Conservation (phyloP, 176 grass and related monocot genomes). For the Rhynchospora tenuis region DNA sequence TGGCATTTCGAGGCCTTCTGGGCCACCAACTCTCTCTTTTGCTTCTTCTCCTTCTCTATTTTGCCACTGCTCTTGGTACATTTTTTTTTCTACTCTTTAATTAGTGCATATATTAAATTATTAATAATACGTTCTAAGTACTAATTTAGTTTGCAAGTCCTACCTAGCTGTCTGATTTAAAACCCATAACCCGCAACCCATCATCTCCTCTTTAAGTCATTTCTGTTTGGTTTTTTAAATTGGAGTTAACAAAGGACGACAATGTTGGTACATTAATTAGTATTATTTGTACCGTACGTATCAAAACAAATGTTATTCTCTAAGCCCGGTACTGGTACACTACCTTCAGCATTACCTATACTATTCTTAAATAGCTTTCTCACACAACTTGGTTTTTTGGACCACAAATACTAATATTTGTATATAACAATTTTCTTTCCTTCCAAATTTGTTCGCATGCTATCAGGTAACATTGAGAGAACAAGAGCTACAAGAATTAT, state of each 20-base stretch:
- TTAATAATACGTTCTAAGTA: background rate
- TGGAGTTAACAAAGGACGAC: background rate
- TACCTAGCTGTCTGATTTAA: background rate
- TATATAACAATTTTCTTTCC: background rate
- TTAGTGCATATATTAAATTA: background rate
- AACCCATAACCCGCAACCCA: background rate
- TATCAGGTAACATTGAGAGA: slow-evolving; percentile 5
- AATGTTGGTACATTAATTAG: background rate
- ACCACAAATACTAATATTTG: background rate
- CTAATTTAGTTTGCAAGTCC: background rate
- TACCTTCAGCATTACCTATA: background rate
- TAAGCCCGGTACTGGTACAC: background rate
- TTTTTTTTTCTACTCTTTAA: background rate
- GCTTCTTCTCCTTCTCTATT: slow-evolving; percentile 14
- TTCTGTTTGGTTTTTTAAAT: background rate
- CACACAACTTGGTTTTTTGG: background rate
- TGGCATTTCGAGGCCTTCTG: slow-evolving; percentile 12
- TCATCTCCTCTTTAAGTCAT: background rate
- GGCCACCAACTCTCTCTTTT: slow-evolving; percentile 14
- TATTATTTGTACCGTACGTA: background rate
- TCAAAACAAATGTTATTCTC: background rate
- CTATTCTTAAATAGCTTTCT: background rate
- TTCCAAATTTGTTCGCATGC: background rate
- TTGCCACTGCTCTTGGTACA: slow-evolving; percentile 28
- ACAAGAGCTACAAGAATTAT: background rate